These are phyloP conservation scores for Smallanthus sonchifolius DNA, from an alignment of 129 eudicot species.

Conservation along the genomic window DNA sequence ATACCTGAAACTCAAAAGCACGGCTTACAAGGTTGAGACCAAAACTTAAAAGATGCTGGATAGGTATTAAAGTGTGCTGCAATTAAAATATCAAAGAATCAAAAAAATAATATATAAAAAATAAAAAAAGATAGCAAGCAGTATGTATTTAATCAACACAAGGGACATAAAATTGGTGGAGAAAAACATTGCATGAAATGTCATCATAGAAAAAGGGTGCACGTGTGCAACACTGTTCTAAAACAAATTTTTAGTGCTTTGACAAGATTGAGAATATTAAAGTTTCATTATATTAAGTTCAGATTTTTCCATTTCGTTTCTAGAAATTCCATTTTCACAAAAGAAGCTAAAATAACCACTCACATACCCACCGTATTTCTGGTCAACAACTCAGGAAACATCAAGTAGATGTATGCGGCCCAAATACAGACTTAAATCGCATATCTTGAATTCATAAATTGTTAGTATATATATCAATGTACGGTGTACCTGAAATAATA, in stretches of 20 bases:
- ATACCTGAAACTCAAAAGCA: conserved; percentile 97
- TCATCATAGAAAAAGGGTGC: no score
- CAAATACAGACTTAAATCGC: neutral
- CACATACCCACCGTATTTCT: neutral
- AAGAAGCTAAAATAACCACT: neutral
- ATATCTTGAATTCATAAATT: neutral
- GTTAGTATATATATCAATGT: neutral
- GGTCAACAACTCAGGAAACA: neutral
- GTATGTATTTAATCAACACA: neutral
- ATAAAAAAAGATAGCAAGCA: neutral
- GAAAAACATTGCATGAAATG: no score
- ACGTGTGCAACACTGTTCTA: no score
- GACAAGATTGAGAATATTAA: no score
- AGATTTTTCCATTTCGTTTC: no score
- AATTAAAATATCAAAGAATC: neutral
- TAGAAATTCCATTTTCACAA: no score
- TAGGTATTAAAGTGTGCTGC: conserved; percentile 93
- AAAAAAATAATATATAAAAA: neutral
- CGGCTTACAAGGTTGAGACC: conserved; percentile 87
- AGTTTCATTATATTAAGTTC: no score
- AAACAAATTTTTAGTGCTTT: no score
- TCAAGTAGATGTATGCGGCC: neutral
- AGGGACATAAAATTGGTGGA: no score
- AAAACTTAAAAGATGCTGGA: conserved; percentile 86
- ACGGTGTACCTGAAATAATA: conserved; percentile 73